Evolutionary conservation across 1,284 basidiomycete species (phyloP), one percentile per base, ranked within the genome.

Genomic region (Cystobasidiaceae sp.): DNA sequence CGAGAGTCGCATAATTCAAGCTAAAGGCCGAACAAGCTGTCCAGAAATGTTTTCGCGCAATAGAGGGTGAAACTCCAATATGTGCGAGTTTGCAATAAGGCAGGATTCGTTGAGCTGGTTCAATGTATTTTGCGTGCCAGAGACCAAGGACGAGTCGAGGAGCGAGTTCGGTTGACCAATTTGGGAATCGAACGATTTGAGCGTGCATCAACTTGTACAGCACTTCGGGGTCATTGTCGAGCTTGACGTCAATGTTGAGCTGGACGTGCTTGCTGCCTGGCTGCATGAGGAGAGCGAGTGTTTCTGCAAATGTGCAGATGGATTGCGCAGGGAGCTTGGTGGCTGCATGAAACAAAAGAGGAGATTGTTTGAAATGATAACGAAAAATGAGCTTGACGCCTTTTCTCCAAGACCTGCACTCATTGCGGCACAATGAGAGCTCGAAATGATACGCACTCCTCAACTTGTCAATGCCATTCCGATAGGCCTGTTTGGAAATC

Each of bases 81-180:
- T 92, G 87, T 60, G 89, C 90, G 44, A 90, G 84, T 58, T 84
- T 84, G 77, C 91, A 87, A 74, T 89, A 88, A 9, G 92, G 89
- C 33, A 98, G 80, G 65, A 85, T 80, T 34, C 79, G 76, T 75
- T 87, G 85, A 2, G 94, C 93, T 23, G 85, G 84, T 21, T 78
- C 79, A 58, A 97, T 79, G 80, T 96, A 97, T 68, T 86, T 85
- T 19, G 94, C 91, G 78, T 98, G 94, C 92, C 93, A 94, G 3
- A 71, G 66, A 23, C 71, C 94, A 45, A 97, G 82, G 27, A 97
- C 80, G 71, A 97, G 84, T n/a, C 94, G 84, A 0, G 93, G 93
- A 1, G 90, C 91, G 44, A 98, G 85, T 25, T 76, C 78, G 2
- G 83, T 86, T 76, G 93, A 82, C 87, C 89, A 97, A 39, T 84